Evolutionary conservation across 2,329 filamentous ascomycete species (phyloP).

Genomic region (Curvularia verruculosa): DNA sequence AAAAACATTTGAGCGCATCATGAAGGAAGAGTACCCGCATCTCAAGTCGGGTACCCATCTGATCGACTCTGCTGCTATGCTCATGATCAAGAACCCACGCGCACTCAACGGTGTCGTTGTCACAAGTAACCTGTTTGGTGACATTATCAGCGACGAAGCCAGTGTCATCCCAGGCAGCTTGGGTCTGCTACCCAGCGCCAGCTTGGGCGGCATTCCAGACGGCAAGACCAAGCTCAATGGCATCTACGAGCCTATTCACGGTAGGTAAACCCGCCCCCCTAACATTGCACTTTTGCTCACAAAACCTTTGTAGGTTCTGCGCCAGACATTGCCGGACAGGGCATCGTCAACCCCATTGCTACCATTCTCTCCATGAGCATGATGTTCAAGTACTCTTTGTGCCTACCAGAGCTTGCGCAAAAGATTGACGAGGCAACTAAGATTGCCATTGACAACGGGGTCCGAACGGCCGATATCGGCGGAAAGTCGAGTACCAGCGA

Average conservation of each 20-base stretch:
- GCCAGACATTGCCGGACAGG: slow-evolving; percentile 90
- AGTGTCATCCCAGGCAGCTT: slow-evolving; percentile 92
- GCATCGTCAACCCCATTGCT: slow-evolving; percentile 89
- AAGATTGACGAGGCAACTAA: slow-evolving; percentile 82
- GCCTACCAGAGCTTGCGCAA: slow-evolving; percentile 75
- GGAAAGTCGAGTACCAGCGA: slow-evolving; percentile 75
- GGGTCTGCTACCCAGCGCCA: slow-evolving; percentile 86
- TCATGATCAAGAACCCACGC: slow-evolving; percentile 93
- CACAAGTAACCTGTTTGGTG: slow-evolving; percentile 92
- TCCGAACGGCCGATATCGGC: slow-evolving; percentile 84
- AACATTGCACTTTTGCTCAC: slow-evolving; percentile 19
- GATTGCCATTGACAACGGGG: slow-evolving; percentile 76
- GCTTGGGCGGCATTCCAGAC: slow-evolving; percentile 83
- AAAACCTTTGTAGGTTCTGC: slow-evolving; percentile 72
- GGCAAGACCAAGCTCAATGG: slow-evolving; percentile 85
- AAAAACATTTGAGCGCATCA: slow-evolving; percentile 82
- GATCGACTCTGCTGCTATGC: slow-evolving; percentile 96
- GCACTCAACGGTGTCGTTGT: slow-evolving; percentile 89
- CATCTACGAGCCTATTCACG: slow-evolving; percentile 98
- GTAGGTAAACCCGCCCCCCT: slow-evolving; percentile 60
- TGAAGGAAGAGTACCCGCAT: slow-evolving; percentile 87
- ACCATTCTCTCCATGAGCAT: slow-evolving; percentile 92
- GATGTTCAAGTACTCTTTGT: slow-evolving; percentile 93
- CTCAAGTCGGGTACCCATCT: slow-evolving; percentile 85
- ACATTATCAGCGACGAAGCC: slow-evolving; percentile 95